Percentiles rank a stretch among this genome's conserved stretches.
These are phyloP conservation scores for Aspergillus spinulosporus DNA, from an alignment of 2,329 filamentous ascomycete genomes.

Conservation along the genomic window DNA sequence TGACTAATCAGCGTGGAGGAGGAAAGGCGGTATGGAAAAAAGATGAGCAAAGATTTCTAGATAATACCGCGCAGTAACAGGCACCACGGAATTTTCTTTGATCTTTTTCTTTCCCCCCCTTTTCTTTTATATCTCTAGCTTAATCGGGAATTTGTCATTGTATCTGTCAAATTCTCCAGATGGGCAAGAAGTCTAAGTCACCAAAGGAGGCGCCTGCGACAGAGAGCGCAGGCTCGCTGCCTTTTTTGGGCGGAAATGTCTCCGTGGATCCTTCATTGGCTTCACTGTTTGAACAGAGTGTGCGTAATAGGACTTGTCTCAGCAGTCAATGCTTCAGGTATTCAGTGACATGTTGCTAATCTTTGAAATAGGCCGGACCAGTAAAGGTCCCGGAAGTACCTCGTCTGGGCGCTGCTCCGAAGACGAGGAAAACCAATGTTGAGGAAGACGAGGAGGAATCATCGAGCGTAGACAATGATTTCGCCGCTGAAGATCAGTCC, in stretches of 20 bases:
- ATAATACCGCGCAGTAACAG: neutral
- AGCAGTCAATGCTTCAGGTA: neutral
- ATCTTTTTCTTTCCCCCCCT: no score
- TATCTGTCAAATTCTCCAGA: slow-evolving; percentile 18
- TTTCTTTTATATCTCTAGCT: neutral
- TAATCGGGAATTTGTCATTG: neutral
- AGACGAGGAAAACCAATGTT: slow-evolving; percentile 20
- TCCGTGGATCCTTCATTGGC: slow-evolving; percentile 68
- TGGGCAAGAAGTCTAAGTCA: slow-evolving; percentile 40
- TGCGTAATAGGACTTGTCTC: slow-evolving; percentile 49
- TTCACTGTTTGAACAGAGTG: slow-evolving; percentile 71
- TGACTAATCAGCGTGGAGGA: neutral
- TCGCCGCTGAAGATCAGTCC: slow-evolving; percentile 37
- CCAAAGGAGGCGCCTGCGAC: slow-evolving; percentile 23
- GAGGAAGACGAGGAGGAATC: slow-evolving; percentile 21
- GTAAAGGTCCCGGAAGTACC: slow-evolving; percentile 37
- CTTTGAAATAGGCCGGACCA: slow-evolving; percentile 38
- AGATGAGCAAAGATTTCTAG: slow-evolving; percentile 3
- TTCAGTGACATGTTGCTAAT: slow-evolving; percentile 14
- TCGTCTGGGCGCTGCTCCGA: slow-evolving; percentile 14
- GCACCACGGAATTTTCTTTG: neutral
- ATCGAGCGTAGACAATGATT: slow-evolving; percentile 30
- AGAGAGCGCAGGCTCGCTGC: slow-evolving; percentile 24
- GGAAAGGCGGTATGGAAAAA: slow-evolving; percentile 9
- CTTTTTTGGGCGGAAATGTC: slow-evolving; percentile 59